Base-by-base conservation (phyloP, 192 early-diverging fungal genomes). In the Podila epigama region DNA sequence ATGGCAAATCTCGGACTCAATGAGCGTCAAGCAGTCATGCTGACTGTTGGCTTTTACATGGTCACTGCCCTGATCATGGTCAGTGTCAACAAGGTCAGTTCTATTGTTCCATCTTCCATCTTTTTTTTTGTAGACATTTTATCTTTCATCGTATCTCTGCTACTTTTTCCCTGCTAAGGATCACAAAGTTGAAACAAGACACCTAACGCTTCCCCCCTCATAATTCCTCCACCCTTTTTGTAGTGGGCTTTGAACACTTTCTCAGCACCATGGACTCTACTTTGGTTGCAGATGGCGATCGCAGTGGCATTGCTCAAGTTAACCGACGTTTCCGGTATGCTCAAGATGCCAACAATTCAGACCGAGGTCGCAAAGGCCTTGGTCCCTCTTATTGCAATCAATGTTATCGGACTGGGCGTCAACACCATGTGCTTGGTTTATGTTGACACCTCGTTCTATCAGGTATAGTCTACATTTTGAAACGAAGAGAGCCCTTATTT, bases 401-500 rank as follows among this genome's bases (percentile, higher is more conserved):
- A 89, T 65, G 83, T 88, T 1, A 55, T 88, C 4, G 88, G 88
- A 20, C 68, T 89, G 7, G 83, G 73, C 20, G 65, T 88, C 32
- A 89, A 89, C 72, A 89, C 87, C 31, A 42, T 82, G 41, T 88
- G 87, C 65, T 41, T 89, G 33, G 75, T 87, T 16, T 83, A 83
- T 66, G 86, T 88, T 28, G 87, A 89, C 52, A 86, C 87, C 3
- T 80, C 75, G 22, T 87, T 89, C 51, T 89, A 85, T 63, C 87
- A 89, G 82, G 86, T 86, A 63, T 40, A 36, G 5, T 44, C 18
- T 16, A 48, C 34, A 5, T 29, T 6, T 34, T 13, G 33, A 33
- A 13, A 39, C 35, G 15, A 55, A 29, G 7, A 12, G 44, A 44
- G 4, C 16, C 25, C 8, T 22, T 25, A 18, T 48, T 22, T 4